Evolutionary conservation across 768 basidiomycete species (phyloP), one percentile per base, ranked within the genome.

Genomic region (Suillus variegatus): DNA sequence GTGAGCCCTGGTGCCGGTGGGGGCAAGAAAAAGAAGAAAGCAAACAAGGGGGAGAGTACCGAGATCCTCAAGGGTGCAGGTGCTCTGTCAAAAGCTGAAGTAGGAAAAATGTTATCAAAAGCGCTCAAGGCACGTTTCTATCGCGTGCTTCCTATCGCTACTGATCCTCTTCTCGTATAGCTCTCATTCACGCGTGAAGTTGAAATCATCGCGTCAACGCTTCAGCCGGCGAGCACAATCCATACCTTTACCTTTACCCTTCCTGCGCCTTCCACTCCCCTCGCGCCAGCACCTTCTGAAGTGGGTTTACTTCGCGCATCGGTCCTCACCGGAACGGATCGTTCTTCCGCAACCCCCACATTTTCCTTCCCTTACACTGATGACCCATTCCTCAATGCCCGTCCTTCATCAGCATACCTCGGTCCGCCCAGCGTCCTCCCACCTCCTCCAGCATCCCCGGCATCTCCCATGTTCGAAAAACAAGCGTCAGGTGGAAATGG

Each of bases 151-250:
- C 1, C n/a, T 40, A 25, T 22, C 18, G 4, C 35, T 62, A 40
- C 66, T 32, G 16, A 57, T 57, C 22, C 14, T 4, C 57, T 65
- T 61, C 35, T 62, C 57, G 4, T 47, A 51, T 69, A 95, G 93
- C 88, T 96, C 54, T 94, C 94, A 9, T 95, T 96, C 76, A 88
- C 93, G 43, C 91, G 92, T 62, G 95, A 97, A 75, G 92, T 96
- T 51, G 94, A 96, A 75, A 90, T 98, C 64, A 92, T 98, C 74
- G 94, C 95, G 16, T 94, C 95, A n/a, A 94, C 94, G 0, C 85
- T 96, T 12, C 93, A 96, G 70, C 96, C 96, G 8, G 91, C 95
- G 1, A 93, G 93, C 7, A 97, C 95, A 18, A 89, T 95, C 54
- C 94, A 97, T 75, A 91, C 88, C 0, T 98, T 97, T 79, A 92